Conservation (phyloP, 2,329 filamentous ascomycete genomes). For the Zymoseptoria ardabiliae region DNA sequence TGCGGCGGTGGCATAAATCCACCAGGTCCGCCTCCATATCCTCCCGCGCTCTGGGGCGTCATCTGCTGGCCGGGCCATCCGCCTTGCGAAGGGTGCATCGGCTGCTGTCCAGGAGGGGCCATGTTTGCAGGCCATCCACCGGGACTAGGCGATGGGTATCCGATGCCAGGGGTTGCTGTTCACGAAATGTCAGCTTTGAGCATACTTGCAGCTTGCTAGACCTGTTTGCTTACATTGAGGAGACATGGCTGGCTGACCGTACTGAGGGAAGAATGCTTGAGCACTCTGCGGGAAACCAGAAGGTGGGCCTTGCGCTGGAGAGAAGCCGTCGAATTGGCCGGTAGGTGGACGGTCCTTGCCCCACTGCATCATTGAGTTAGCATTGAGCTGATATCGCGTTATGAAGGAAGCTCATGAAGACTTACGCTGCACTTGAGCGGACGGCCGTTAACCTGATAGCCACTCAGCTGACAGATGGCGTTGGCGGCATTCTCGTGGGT, state of each 20-base stretch:
- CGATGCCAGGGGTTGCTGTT: slow-evolving; percentile 47
- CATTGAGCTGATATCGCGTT: slow-evolving; percentile 24
- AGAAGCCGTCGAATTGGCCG: slow-evolving; percentile 67
- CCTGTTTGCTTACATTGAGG: slow-evolving; percentile 31
- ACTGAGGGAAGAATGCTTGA: slow-evolving; percentile 84
- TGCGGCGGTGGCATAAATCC: slow-evolving; percentile 40
- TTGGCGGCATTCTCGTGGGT: slow-evolving; percentile 95
- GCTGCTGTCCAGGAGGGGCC: slow-evolving; percentile 25
- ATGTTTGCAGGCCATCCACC: slow-evolving; percentile 50
- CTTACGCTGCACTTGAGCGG: slow-evolving; percentile 97
- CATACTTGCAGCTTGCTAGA: neutral
- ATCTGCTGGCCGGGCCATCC: slow-evolving; percentile 37
- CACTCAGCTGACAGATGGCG: slow-evolving; percentile 96
- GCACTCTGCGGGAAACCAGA: slow-evolving; percentile 60
- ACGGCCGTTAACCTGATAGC: slow-evolving; percentile 94
- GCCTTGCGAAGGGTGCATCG: slow-evolving; percentile 20
- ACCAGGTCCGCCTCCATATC: slow-evolving; percentile 58
- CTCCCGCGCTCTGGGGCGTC: slow-evolving; percentile 60
- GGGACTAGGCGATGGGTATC: slow-evolving; percentile 59
- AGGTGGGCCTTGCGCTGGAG: slow-evolving; percentile 67
- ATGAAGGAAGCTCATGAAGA: slow-evolving; percentile 24
- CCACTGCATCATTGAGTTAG: slow-evolving; percentile 58
- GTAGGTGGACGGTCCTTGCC: slow-evolving; percentile 96
- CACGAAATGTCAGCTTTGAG: slow-evolving; percentile 4
- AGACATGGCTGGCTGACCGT: slow-evolving; percentile 67